Base-by-base conservation (phyloP, 2,329 filamentous ascomycete species). In the Geoglossum cookeanum region DNA sequence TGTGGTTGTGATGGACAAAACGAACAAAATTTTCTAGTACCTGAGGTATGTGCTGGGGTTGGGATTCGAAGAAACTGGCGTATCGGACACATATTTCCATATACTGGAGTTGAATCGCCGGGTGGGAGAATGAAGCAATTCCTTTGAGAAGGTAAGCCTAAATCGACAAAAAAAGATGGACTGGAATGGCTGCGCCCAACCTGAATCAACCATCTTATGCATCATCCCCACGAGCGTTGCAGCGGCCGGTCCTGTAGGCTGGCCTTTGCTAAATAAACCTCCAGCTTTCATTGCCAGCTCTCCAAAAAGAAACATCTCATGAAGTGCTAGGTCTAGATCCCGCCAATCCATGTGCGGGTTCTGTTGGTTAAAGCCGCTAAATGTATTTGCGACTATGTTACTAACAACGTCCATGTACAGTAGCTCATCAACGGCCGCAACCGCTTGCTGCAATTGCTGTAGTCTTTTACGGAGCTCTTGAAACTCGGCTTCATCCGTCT, bases 11-110 rank as follows among this genome's bases (percentile, higher is more conserved):
- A 65, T 97, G 94, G 3, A 92, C 87, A 53, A 96, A 79, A 11
- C 83, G 81, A 51, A 98, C 87, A 69, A 98, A 97, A 66, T 85
- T 89, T 65, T 96, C 89, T 47, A 98, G 76, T 0, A 92, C 88
- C 61, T 83, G 84, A 1, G 87, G 87, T 55, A 97, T 94, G 60
- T 87, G 83, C 27, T 84, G 76, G 33, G 82, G 77, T 65, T 95
- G 86, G 58, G 81, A 81, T 66, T 97, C 90, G 67, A 98, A 97
- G 69, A 96, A 94, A 32, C 83, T 80, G 67, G 84, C 87, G 70
- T 98, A 98, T 55, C 92, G 84, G 57, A 95, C 90, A 68, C 90
- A 95, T 39, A 95, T 94, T 69, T 98, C 92, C 90, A 98, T 96
- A 67, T 94, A 98, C 70, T 96, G 89, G 27, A 98, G 76, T 61